Evolutionary conservation across 768 basidiomycete genomes (phyloP).

Genomic region (Boletus sensibilis): DNA sequence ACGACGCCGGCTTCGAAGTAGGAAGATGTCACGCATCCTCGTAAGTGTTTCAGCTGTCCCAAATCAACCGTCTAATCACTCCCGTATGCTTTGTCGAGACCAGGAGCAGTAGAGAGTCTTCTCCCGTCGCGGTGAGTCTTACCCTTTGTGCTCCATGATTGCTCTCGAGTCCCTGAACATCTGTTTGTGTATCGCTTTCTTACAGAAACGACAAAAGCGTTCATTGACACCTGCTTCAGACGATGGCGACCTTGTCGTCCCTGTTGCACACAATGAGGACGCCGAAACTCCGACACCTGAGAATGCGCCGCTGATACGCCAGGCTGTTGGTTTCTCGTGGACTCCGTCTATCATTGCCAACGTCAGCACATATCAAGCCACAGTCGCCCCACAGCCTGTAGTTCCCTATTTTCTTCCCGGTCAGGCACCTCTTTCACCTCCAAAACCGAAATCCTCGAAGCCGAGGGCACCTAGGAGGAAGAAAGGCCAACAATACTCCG

Average conservation of each 20-base stretch:
- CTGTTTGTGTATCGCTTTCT: background rate
- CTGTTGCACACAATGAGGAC: constrained; percentile 39
- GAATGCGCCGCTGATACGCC: constrained; percentile 52
- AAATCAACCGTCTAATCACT: constrained; percentile 3
- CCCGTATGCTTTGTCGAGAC: constrained; percentile 5
- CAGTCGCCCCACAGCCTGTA: constrained; percentile 19
- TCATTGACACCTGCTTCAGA: constrained; percentile 55
- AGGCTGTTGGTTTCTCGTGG: constrained; percentile 55
- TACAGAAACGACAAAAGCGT: constrained; percentile 43
- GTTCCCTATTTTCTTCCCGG: constrained; percentile 52
- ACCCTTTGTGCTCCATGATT: background rate
- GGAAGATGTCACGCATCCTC: constrained; percentile 40
- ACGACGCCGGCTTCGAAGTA: constrained; percentile 22
- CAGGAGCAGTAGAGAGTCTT: constrained; percentile 60
- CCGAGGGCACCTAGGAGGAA: constrained; percentile 30
- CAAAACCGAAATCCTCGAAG: constrained; percentile 29
- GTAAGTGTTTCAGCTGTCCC: constrained; percentile 27
- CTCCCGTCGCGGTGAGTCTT: constrained; percentile 45
- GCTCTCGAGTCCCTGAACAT: background rate
- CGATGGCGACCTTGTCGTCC: constrained; percentile 43
- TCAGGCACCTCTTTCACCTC: constrained; percentile 35
- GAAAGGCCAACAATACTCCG: constrained; percentile 39
- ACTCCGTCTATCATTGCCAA: constrained; percentile 27
- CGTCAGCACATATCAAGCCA: constrained; percentile 32
- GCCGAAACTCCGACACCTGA: constrained; percentile 47